Conservation (phyloP, 1,284 basidiomycete genomes). For the Ustilago nuda region DNA sequence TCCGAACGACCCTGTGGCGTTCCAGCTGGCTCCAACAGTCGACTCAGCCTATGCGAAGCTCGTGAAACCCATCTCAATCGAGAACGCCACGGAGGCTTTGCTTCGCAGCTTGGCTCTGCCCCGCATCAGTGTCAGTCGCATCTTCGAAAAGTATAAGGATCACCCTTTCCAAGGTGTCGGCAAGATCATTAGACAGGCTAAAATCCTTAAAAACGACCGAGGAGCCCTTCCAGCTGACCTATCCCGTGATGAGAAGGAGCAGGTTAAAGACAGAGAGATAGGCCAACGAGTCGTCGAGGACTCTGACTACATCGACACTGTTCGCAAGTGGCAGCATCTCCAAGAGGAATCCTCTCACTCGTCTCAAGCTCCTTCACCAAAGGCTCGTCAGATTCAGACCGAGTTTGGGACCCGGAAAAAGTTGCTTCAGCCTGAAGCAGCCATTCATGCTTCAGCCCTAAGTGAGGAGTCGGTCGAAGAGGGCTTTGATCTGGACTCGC, state of each 20-base stretch:
- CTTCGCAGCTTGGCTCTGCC: conserved; percentile 64
- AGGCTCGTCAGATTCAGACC: conserved; percentile 8
- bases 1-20: conserved; percentile 70
- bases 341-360: conserved; percentile 2
- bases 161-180: conserved; percentile 49
- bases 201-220: conserved; percentile 18
- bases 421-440: conserved; percentile 22
- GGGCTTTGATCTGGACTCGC: conserved; percentile 33
- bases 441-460: conserved; percentile 11
- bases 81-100: conserved; percentile 64
- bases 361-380: conserved; percentile 5
- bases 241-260: conserved; percentile 11
- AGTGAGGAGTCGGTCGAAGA: conserved; percentile 13
- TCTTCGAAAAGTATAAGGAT: conserved; percentile 63
- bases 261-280: conserved; percentile 13
- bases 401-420: conserved; percentile 29
- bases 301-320: conserved; percentile 41
- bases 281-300: conserved; percentile 25
- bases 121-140: conserved; percentile 61
- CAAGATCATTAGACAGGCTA: conserved; percentile 24
- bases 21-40: conserved; percentile 69
- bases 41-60: conserved; percentile 68
- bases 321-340: conserved; percentile 43
- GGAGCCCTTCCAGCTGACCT: conserved; percentile 17
- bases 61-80: conserved; percentile 68